Evolutionary conservation across 139 green algal genomes (phyloP).

Genomic region (Microglena sp.): DNA sequence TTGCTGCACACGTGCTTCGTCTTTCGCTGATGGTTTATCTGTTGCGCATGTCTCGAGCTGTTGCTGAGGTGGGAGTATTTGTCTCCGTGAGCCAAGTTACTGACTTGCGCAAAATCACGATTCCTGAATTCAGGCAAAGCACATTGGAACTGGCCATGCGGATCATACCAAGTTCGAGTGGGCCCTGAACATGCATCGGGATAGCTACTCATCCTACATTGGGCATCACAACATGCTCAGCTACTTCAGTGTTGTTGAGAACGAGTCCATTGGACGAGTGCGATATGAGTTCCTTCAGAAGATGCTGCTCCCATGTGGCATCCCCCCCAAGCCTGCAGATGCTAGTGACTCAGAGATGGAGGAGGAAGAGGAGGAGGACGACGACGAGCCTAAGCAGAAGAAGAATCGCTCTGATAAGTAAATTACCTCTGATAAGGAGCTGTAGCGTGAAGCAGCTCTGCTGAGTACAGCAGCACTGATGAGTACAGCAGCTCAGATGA

Average conservation of each 20-base stretch:
- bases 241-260: slow-evolving; percentile 91
- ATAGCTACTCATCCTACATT: slow-evolving; percentile 92
- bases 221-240: slow-evolving; percentile 78
- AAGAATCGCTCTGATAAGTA: too few relatives aligned
- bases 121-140: too few relatives aligned
- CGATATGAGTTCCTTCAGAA: slow-evolving; percentile 84
- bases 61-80: too few relatives aligned
- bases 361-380: slow-evolving; percentile 18
- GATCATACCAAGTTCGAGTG: slow-evolving; percentile 80
- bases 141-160: slow-evolving; percentile 83
- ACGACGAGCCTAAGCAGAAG: neutral
- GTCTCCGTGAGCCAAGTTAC: too few relatives aligned
- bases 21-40: neutral
- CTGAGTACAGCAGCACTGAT: neutral
- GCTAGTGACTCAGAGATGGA: too few relatives aligned
- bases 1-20: neutral
- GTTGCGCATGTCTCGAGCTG: slow-evolving; percentile 7
- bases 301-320: slow-evolving; percentile 85
- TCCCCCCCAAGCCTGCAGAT: slow-evolving; percentile 58
- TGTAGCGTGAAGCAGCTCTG: neutral
- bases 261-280: slow-evolving; percentile 88
- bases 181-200: slow-evolving; percentile 92
- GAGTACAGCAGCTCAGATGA: neutral
- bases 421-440: neutral
- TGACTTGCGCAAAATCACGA: too few relatives aligned